Base-by-base conservation (phyloP, 1,284 basidiomycete species). In the Puccinia coronata region DNA sequence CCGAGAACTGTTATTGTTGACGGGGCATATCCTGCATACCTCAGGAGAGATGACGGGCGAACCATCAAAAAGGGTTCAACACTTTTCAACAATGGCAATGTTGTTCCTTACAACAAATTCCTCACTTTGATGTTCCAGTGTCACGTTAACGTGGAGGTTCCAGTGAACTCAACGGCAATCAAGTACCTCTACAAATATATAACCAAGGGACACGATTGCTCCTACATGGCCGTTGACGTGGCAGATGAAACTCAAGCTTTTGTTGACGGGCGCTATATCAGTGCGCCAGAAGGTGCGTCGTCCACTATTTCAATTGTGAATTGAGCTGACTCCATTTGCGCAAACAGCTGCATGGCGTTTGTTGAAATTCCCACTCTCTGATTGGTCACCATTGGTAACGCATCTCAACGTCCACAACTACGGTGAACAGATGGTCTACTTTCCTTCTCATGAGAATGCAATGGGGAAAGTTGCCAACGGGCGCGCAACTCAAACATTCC, bases 301-400 rank as follows among this genome's bases (percentile, higher is more conserved):
- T n/a, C n/a, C n/a, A n/a, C n/a, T n/a, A n/a, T n/a, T n/a, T n/a
- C n/a, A n/a, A n/a, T 18, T 25, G 20, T 39, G 36, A 9, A 4
- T 3, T 39, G 6, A 39, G 25, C 11, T 36, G 61, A n/a, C n/a
- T n/a, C n/a, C n/a, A n/a, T n/a, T 16, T 2, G 2, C n/a, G n/a
- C n/a, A n/a, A n/a, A 20, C 88, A 80, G 87, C 86, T 18, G 74
- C 77, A 1, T 88, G 86, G 86, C 85, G 85, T 2, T 83, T 88
- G 18, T 85, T 86, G 41, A 83, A 86, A 4, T 87, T 86, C 80
- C 78, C 83, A 2, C 83, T 87, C 34, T 87, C 88, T 83, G 82
- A 41, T 8, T 36, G 72, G 55, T 34, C 4, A 16, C 72, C 55
- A 1, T 20, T 55, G 31, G 39, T 75, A 1, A 9, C 9, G 61